A percentile compares a stretch with the other conserved stretches of the same genome.
phyloP scores from a whole-genome alignment of 2,329 filamentous ascomycete genomes.

The Phialophora macrospora region DNA sequence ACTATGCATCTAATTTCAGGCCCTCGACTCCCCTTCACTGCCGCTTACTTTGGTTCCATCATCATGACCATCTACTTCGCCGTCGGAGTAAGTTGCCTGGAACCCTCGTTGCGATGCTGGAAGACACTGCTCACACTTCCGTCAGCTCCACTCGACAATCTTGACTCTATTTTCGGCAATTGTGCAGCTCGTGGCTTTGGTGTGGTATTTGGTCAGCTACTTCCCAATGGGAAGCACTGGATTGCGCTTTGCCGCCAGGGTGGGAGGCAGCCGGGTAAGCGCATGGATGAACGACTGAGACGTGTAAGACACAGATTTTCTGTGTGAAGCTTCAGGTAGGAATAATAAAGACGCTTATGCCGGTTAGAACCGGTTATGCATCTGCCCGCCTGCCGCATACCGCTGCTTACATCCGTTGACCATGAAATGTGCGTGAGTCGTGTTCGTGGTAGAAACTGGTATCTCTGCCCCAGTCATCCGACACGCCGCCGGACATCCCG shows the following conservation, averaged over 20 bases:
- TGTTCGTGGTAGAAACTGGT: background rate
- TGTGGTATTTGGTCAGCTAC: conserved; percentile 96
- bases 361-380: conserved; percentile 14
- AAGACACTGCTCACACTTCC: conserved; percentile 94
- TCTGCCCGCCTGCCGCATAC: conserved; percentile 4
- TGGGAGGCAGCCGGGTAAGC: conserved; percentile 81
- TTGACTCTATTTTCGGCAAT: conserved; percentile 85
- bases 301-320: conserved; percentile 3
- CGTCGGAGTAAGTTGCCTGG: conserved; percentile 74
- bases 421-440: conserved; percentile 1
- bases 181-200: conserved; percentile 77
- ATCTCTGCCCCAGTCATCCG: conserved; percentile 50
- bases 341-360: background rate
- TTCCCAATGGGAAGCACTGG: conserved; percentile 96
- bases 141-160: conserved; percentile 78
- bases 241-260: conserved; percentile 80
- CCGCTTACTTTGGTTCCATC: conserved; percentile 93
- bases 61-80: conserved; percentile 88
- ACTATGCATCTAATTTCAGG: conserved; percentile 81
- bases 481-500: conserved; percentile 68
- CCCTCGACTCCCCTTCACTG: conserved; percentile 86
- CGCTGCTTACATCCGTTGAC: conserved; percentile 3
- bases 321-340: background rate
- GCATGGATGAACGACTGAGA: conserved; percentile 63
- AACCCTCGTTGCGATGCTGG: conserved; percentile 69